Evolutionary conservation across 73 alveolate genomes (phyloP).

Genomic region (Tetrahymena elliotti): DNA sequence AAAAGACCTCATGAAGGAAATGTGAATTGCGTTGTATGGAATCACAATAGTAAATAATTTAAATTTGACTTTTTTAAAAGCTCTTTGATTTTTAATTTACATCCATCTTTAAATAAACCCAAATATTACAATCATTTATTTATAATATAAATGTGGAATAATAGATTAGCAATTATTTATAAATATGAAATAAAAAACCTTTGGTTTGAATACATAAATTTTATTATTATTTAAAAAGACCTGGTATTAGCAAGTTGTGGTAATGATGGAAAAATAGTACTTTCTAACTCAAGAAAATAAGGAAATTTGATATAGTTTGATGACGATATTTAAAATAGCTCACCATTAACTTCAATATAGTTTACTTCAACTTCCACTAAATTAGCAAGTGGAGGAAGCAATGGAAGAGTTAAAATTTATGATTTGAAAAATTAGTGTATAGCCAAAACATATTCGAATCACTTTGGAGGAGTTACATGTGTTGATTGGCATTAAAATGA

Average conservation of each 20-base stretch:
- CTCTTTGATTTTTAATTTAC: too few relatives aligned
- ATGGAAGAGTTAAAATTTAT: conserved; percentile 79
- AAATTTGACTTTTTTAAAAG: too few relatives aligned
- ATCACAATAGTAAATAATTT: conserved; percentile 20
- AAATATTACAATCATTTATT: too few relatives aligned
- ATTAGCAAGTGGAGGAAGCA: conserved; percentile 70
- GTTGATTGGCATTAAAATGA: conserved; percentile 45
- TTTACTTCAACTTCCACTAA: conserved; percentile 41
- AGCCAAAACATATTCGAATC: conserved; percentile 15
- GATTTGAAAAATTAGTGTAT: conserved; percentile 64
- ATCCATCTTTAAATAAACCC: too few relatives aligned
- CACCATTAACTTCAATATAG: conserved; percentile 48
- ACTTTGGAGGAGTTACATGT: conserved; percentile 1
- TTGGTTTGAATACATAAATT: too few relatives aligned
- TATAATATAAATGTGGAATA: too few relatives aligned
- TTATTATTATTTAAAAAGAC: neutral
- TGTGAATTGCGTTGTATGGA: conserved; percentile 43
- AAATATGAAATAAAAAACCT: neutral
- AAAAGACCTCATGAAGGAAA: conserved; percentile 32
- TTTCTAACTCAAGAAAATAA: conserved; percentile 14
- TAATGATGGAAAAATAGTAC: conserved; percentile 52
- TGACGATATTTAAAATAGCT: neutral
- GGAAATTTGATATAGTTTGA: neutral
- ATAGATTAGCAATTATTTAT: neutral
- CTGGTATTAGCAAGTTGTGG: conserved; percentile 53